phyloP scores from a whole-genome alignment of 2,329 filamentous ascomycete genomes.

The Aureobasidium lini region DNA sequence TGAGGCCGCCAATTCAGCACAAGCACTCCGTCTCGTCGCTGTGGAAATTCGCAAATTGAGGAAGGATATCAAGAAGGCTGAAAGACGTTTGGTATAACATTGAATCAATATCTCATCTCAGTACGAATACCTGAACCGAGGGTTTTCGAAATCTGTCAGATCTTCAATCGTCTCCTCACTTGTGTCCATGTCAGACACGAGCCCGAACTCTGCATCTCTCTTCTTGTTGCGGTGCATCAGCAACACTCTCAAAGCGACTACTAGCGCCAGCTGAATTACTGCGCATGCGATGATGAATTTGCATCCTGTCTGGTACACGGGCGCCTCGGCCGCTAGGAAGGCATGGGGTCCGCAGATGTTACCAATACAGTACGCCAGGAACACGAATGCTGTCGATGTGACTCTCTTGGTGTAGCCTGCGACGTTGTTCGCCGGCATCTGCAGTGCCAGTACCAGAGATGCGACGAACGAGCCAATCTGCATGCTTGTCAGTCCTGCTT shows the following conservation, averaged over 20 bases:
- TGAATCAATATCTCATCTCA: slow-evolving; percentile 1
- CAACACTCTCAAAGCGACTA: slow-evolving; percentile 29
- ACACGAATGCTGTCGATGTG: slow-evolving; percentile 40
- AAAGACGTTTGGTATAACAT: slow-evolving; percentile 15
- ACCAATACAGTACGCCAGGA: slow-evolving; percentile 37
- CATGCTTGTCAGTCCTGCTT: neutral
- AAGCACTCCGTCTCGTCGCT: slow-evolving; percentile 58
- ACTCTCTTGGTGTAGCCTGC: slow-evolving; percentile 44
- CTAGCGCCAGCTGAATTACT: slow-evolving; percentile 34
- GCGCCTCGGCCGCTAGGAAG: slow-evolving; percentile 39
- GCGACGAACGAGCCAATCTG: slow-evolving; percentile 39
- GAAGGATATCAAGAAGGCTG: slow-evolving; percentile 38
- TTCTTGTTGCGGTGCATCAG: slow-evolving; percentile 34
- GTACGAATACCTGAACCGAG: slow-evolving; percentile 22
- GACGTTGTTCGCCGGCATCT: slow-evolving; percentile 44
- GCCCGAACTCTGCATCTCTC: slow-evolving; percentile 28
- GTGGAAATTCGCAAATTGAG: slow-evolving; percentile 56
- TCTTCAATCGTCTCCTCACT: slow-evolving; percentile 28
- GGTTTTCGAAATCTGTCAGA: slow-evolving; percentile 34
- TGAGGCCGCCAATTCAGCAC: slow-evolving; percentile 48
- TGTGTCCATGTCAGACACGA: slow-evolving; percentile 4
- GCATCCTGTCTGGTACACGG: slow-evolving; percentile 45
- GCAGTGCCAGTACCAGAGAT: slow-evolving; percentile 47
- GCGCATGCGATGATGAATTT: slow-evolving; percentile 44
- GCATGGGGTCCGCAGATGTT: slow-evolving; percentile 43